A percentile compares a stretch with the other conserved stretches of the same genome.
These are phyloP conservation scores for Crepidotus variabilis DNA, from an alignment of 768 basidiomycete species.

Conservation along the genomic window DNA sequence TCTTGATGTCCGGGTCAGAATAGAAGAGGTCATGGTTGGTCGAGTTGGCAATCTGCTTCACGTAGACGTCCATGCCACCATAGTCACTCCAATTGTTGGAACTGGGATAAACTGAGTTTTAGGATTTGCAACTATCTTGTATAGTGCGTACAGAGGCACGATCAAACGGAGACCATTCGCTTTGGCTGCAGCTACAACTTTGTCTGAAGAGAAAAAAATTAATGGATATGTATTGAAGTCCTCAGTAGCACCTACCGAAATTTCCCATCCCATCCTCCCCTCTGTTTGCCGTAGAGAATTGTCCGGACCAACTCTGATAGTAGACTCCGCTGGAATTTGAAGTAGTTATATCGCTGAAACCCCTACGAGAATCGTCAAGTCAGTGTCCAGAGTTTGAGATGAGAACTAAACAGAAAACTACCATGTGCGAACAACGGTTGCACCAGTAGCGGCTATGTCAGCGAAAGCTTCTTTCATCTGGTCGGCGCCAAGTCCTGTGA, in stretches of 20 bases:
- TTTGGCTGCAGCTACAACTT: conserved; percentile 58
- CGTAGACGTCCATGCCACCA: conserved; percentile 69
- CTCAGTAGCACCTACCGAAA: too few relatives aligned
- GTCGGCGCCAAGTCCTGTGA: too few relatives aligned
- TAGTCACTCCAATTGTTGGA: conserved; percentile 64
- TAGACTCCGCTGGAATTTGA: conserved; percentile 40
- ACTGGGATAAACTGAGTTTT: conserved; percentile 20
- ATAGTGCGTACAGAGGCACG: conserved; percentile 51
- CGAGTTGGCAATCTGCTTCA: conserved; percentile 42
- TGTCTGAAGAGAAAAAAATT: conserved; percentile 28
- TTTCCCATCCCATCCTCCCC: conserved; percentile 20
- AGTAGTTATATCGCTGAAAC: conserved; percentile 49
- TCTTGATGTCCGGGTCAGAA: conserved; percentile 47
- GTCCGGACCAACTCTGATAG: conserved; percentile 57
- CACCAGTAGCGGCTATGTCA: conserved; percentile 47
- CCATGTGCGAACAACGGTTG: conserved; percentile 53
- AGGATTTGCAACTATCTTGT: too few relatives aligned
- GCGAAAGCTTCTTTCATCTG: conserved; percentile 34
- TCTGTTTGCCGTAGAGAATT: too few relatives aligned
- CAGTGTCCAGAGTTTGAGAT: too few relatives aligned
- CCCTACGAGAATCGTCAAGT: too few relatives aligned
- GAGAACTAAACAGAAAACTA: conserved; percentile 6
- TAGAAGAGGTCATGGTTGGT: conserved; percentile 52
- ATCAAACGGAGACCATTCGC: conserved; percentile 58
- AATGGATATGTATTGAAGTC: too few relatives aligned